phyloP scores from a whole-genome alignment of 2,329 filamentous ascomycete genomes.

The Trichothecium roseum region DNA sequence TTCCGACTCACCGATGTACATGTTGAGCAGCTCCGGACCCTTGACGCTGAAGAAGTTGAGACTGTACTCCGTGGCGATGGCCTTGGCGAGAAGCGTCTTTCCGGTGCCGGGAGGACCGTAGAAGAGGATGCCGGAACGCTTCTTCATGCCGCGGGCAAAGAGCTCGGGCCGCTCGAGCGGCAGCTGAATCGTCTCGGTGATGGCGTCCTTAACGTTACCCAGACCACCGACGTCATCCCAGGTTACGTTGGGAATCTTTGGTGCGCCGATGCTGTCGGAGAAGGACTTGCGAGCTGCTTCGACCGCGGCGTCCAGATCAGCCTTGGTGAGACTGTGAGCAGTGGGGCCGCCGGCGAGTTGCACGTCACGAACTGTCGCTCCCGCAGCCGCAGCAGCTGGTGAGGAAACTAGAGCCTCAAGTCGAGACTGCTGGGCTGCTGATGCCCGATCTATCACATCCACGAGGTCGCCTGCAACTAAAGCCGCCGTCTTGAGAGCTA shows the following conservation, averaged over 20 bases:
- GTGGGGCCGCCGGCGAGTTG: slow-evolving; percentile 75
- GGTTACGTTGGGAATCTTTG: slow-evolving; percentile 93
- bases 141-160: slow-evolving; percentile 97
- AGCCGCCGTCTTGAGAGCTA: slow-evolving; percentile 92
- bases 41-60: slow-evolving; percentile 94
- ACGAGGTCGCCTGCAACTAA: slow-evolving; percentile 89
- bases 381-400: slow-evolving; percentile 16
- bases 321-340: slow-evolving; percentile 66
- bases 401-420: slow-evolving; percentile 57
- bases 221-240: slow-evolving; percentile 96
- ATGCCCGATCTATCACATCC: slow-evolving; percentile 85
- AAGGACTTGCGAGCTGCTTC: slow-evolving; percentile 97
- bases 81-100: slow-evolving; percentile 87
- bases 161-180: slow-evolving; percentile 85
- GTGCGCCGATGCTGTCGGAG: slow-evolving; percentile 90
- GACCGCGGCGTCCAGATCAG: slow-evolving; percentile 86
- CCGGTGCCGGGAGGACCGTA: slow-evolving; percentile 87
- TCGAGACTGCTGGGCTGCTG: slow-evolving; percentile 65
- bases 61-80: slow-evolving; percentile 86
- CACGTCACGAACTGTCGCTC: slow-evolving; percentile 68
- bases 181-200: slow-evolving; percentile 91
- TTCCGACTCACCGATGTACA: slow-evolving; percentile 94
- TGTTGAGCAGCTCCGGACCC: slow-evolving; percentile 82
- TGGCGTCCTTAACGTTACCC: slow-evolving; percentile 90
- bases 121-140: slow-evolving; percentile 85